These are phyloP conservation scores for Elaeagnus macrophylla DNA, from an alignment of 306 rosid species.

Conservation along the genomic window DNA sequence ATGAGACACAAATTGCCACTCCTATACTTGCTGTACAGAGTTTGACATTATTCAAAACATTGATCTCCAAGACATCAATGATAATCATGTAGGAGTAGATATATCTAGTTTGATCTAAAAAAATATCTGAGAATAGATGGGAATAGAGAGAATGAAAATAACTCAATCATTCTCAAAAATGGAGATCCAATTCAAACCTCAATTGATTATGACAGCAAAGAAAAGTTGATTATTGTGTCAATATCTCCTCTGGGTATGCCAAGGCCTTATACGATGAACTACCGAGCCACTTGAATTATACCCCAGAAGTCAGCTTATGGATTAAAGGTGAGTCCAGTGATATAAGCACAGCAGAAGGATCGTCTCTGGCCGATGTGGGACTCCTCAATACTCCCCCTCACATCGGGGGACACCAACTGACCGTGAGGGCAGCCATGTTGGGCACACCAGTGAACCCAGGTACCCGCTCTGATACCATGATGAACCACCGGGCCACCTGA, in stretches of 20 bases:
- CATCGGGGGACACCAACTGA: too few species aligned
- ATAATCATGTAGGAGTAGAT: slow-evolving; percentile 25
- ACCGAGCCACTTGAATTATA: too few species aligned
- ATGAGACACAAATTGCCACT: slow-evolving; percentile 13
- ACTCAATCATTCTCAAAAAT: slow-evolving; percentile 8
- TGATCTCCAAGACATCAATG: slow-evolving; percentile 23
- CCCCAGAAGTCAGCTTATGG: too few species aligned
- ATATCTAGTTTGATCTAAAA: slow-evolving; percentile 20
- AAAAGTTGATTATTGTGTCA: slow-evolving; percentile 12
- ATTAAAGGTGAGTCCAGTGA: too few species aligned
- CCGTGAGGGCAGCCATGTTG: too few species aligned
- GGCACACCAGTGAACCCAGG: too few species aligned
- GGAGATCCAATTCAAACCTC: slow-evolving; percentile 24
- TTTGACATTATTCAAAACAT: slow-evolving; percentile 21
- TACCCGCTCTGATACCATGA: too few species aligned
- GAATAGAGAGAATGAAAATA: neutral
- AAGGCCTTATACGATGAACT: too few species aligned
- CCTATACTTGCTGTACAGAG: slow-evolving; percentile 17
- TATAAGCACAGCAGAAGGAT: too few species aligned
- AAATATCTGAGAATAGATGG: slow-evolving; percentile 6
- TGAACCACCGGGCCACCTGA: too few species aligned
- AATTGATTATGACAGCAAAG: slow-evolving; percentile 22
- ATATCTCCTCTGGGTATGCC: slow-evolving; percentile 23
- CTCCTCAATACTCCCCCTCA: too few species aligned
- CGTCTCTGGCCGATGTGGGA: too few species aligned